A percentile compares a stretch with the other conserved stretches of the same genome.
phyloP scores from a whole-genome alignment of 2,329 filamentous ascomycete species.

The Fusarium aywerte region DNA sequence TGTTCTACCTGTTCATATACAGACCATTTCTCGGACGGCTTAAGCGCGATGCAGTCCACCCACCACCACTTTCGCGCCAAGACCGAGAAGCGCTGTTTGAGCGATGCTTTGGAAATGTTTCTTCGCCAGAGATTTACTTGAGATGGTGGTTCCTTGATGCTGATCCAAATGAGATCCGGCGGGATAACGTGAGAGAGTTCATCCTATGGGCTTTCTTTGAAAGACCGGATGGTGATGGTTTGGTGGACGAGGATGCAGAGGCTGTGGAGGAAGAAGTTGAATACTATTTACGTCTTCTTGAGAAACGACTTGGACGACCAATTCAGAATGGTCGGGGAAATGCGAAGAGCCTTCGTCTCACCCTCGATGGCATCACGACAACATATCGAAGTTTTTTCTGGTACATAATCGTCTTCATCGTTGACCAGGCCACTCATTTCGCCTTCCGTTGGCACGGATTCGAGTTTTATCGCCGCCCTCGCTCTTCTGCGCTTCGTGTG shows the following conservation, averaged over 20 bases:
- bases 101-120: slow-evolving; percentile 64
- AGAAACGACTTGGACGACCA: slow-evolving; percentile 61
- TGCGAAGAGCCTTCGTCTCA: slow-evolving; percentile 69
- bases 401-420: slow-evolving; percentile 67
- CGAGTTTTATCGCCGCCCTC: slow-evolving; percentile 58
- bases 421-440: slow-evolving; percentile 64
- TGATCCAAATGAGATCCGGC: slow-evolving; percentile 64
- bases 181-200: slow-evolving; percentile 76
- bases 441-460: slow-evolving; percentile 62
- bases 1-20: slow-evolving; percentile 58
- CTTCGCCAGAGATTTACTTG: slow-evolving; percentile 67
- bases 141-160: slow-evolving; percentile 74
- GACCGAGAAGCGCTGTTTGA: slow-evolving; percentile 67
- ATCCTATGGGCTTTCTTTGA: slow-evolving; percentile 76
- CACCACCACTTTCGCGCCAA: slow-evolving; percentile 54
- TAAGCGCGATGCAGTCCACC: slow-evolving; percentile 54
- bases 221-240: slow-evolving; percentile 42
- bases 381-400: slow-evolving; percentile 71
- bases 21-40: slow-evolving; percentile 56
- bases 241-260: slow-evolving; percentile 35
- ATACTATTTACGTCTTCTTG: slow-evolving; percentile 61
- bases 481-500: slow-evolving; percentile 50
- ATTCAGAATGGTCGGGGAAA: slow-evolving; percentile 66
- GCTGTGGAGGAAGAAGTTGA: slow-evolving; percentile 57
- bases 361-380: slow-evolving; percentile 71